Percentiles rank a stretch among this genome's conserved stretches.
Evolutionary conservation across 2,329 filamentous ascomycete genomes (phyloP).

Genomic region (Thyridium curvatum): DNA sequence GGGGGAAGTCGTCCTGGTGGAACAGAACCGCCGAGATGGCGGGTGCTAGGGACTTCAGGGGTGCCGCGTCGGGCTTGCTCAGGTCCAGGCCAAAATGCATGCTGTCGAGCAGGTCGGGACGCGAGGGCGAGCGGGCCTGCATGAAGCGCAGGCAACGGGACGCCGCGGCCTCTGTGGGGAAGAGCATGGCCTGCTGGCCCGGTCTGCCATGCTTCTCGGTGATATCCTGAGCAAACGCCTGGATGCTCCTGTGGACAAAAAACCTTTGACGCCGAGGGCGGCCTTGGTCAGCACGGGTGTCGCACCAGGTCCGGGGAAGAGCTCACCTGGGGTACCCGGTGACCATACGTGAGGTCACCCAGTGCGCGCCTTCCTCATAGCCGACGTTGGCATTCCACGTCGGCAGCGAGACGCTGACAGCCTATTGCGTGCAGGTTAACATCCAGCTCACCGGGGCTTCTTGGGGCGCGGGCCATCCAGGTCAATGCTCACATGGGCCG

Average conservation of each 20-base stretch:
- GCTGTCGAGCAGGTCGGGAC: slow-evolving; percentile 41
- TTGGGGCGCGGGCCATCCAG: not conserved
- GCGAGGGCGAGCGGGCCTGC: slow-evolving; percentile 44
- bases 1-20: slow-evolving; percentile 55
- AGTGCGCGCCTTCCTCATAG: slow-evolving; percentile 87
- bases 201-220: slow-evolving; percentile 54
- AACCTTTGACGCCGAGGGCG: slow-evolving; percentile 49
- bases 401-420: slow-evolving; percentile 90
- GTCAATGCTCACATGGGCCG: slow-evolving; percentile 60
- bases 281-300: slow-evolving; percentile 7
- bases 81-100: slow-evolving; percentile 60
- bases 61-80: slow-evolving; percentile 41
- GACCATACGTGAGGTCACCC: slow-evolving; percentile 79
- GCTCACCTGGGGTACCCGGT: slow-evolving; percentile 84
- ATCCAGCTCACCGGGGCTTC: not conserved
- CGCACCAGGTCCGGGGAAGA: too few species aligned
- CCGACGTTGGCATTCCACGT: slow-evolving; percentile 88
- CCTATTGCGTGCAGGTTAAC: slow-evolving; percentile 58
- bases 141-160: slow-evolving; percentile 71
- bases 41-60: slow-evolving; percentile 49
- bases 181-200: slow-evolving; percentile 70
- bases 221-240: slow-evolving; percentile 65
- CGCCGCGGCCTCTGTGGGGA: slow-evolving; percentile 68
- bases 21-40: slow-evolving; percentile 67
- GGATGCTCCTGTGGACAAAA: slow-evolving; percentile 82